Percentiles rank a stretch among this genome's conserved stretches.
These are phyloP conservation scores for Sporothrix phasma DNA, from an alignment of 2,329 filamentous ascomycete genomes.

Conservation along the genomic window DNA sequence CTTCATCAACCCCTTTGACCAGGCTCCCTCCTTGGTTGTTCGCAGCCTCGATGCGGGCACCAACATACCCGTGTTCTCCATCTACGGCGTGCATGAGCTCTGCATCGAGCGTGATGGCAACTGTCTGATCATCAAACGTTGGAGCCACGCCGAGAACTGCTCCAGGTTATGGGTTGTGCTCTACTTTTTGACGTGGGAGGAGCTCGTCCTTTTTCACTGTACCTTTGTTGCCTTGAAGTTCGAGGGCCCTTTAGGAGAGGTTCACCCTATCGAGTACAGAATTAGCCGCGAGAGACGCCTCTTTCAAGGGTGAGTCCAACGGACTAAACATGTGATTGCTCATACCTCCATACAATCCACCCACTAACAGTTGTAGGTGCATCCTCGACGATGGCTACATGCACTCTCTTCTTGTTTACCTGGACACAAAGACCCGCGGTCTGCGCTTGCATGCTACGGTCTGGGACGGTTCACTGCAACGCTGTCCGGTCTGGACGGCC, in stretches of 20 bases:
- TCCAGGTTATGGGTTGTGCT: conserved; percentile 45
- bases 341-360: neutral
- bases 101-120: conserved; percentile 40
- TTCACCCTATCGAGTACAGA: conserved; percentile 36
- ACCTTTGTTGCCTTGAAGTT: conserved; percentile 48
- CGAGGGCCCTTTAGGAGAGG: conserved; percentile 36
- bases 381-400: conserved; percentile 46
- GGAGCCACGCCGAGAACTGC: conserved; percentile 35
- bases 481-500: conserved; percentile 54
- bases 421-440: conserved; percentile 39
- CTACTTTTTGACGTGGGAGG: conserved; percentile 52
- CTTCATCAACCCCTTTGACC: conserved; percentile 36
- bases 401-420: conserved; percentile 44
- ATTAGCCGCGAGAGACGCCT: conserved; percentile 40
- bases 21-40: conserved; percentile 38
- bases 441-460: conserved; percentile 47
- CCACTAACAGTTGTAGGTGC: conserved; percentile 30
- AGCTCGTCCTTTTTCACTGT: conserved; percentile 50
- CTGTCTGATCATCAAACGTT: conserved; percentile 41
- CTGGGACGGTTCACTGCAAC: conserved; percentile 42
- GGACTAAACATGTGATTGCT: neutral
- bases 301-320: conserved; percentile 43
- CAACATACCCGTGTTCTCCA: conserved; percentile 37
- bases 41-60: conserved; percentile 32
- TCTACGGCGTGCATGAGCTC: conserved; percentile 44